Evolutionary conservation across 2,329 filamentous ascomycete genomes (phyloP), one percentile per base, ranked within the genome.

Genomic region (Raffaelea arxii): DNA sequence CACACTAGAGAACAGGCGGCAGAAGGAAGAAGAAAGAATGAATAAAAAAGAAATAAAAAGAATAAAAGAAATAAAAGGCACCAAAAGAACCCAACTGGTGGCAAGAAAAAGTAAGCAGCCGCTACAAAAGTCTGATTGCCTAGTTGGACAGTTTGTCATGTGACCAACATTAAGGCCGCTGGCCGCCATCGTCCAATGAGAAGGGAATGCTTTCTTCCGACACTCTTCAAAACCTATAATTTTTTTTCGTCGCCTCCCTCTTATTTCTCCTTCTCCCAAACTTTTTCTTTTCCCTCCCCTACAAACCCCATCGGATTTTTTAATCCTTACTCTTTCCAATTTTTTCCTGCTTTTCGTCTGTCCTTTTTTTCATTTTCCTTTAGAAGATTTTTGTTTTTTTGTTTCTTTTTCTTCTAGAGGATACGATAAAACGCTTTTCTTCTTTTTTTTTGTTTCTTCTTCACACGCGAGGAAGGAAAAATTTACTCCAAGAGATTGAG

Each of bases 341-440:
- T 21, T 21, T 25, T 30, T 35, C 54, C 44, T 47, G 47, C 51
- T 52, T 55, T 57, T 58, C 56, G 56, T 63, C 56, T 56, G 55
- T 55, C 53, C 59, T 59, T 62, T 50, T 47, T 51, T 54, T 56
- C 60, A 62, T 65, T 57, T 65, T 62, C 60, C 64, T 70, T 68
- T 64, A 59, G 64, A 71, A 70, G 66, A 64, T 58, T 59, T 55
- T 54, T 56, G 58, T 59, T 55, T 54, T 56, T 59, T 60, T 61
- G 62, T 63, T 55, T 55, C 57, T 59, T 60, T 60, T 61, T 64
- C 58, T 67, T 67, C 59, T 57, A 62, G 62, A 68, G 68, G 59
- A 65, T 61, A 55, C 61, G 61, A 63, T 58, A 62, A 56, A 58
- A 51, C 49, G 47, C 54, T 54, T 56, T 54, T 54, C 55, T 54